phyloP scores from a whole-genome alignment of 768 basidiomycete genomes.

The Calocera viscosa region DNA sequence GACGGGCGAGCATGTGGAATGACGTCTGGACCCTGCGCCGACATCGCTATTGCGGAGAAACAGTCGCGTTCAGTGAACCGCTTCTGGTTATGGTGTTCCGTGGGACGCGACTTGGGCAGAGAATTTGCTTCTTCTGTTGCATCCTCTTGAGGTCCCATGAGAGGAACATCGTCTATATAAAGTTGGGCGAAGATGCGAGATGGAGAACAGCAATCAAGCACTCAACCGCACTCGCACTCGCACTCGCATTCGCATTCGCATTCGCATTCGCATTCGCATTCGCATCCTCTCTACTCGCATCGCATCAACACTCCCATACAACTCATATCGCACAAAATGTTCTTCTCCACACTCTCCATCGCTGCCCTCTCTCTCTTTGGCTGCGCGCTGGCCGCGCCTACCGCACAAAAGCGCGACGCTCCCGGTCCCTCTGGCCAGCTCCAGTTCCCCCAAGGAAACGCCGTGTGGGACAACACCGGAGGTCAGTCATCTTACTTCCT shows the following conservation, averaged over 20 bases:
- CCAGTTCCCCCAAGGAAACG: not conserved
- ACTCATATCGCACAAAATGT: not conserved
- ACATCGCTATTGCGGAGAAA: not conserved
- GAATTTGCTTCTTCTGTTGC: not conserved
- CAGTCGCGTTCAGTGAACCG: not conserved
- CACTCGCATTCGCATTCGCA: not conserved
- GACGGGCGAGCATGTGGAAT: not conserved
- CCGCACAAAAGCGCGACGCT: not conserved
- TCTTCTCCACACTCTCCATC: not conserved
- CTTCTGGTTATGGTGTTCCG: not conserved
- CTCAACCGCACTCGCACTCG: too few species aligned
- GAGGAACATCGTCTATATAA: not conserved
- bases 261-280: not conserved
- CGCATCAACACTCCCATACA: not conserved
- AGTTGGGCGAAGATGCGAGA: too few species aligned
- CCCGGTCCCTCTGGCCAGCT: not conserved
- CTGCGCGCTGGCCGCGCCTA: not conserved
- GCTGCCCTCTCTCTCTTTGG: not conserved
- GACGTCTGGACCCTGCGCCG: not conserved
- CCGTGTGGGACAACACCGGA: slow-evolving; percentile 1
- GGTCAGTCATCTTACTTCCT: not conserved
- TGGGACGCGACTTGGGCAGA: not conserved
- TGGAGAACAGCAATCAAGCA: too few species aligned
- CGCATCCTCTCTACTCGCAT: not conserved
- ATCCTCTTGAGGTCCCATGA: not conserved